Percentiles rank a stretch among this genome's conserved stretches.
Evolutionary conservation across 768 basidiomycete genomes (phyloP).

Genomic region (Pisolithus tinctorius): DNA sequence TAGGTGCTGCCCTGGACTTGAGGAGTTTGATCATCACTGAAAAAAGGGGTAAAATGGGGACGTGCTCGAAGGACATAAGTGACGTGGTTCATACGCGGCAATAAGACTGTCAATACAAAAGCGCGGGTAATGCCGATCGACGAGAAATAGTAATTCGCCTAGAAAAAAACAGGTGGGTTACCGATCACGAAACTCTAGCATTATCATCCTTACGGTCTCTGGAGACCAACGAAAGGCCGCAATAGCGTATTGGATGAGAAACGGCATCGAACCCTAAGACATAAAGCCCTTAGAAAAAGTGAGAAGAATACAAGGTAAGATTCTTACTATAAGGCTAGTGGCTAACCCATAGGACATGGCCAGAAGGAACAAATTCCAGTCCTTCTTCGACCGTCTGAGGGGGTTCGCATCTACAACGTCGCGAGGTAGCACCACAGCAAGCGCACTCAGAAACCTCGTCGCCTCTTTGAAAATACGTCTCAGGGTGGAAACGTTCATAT

Average conservation of each 20-base stretch:
- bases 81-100: constrained; percentile 48
- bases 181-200: neutral
- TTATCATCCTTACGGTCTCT: constrained; percentile 41
- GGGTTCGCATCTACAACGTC: constrained; percentile 27
- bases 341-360: constrained; percentile 45
- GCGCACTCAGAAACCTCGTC: constrained; percentile 67
- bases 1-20: constrained; percentile 34
- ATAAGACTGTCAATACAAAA: constrained; percentile 43
- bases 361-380: constrained; percentile 62
- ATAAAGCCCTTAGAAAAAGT: neutral
- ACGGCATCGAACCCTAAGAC: constrained; percentile 47
- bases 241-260: constrained; percentile 61
- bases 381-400: constrained; percentile 35
- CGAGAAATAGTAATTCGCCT: constrained; percentile 75
- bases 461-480: constrained; percentile 31
- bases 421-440: constrained; percentile 56
- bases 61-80: neutral
- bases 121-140: constrained; percentile 49
- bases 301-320: neutral
- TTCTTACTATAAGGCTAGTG: constrained; percentile 41
- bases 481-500: neutral
- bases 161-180: neutral
- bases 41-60: neutral
- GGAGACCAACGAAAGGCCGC: constrained; percentile 60
- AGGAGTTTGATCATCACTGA: constrained; percentile 50